phyloP scores from a whole-genome alignment of 192 early-diverging fungal genomes.

The Coemansia furcata region DNA sequence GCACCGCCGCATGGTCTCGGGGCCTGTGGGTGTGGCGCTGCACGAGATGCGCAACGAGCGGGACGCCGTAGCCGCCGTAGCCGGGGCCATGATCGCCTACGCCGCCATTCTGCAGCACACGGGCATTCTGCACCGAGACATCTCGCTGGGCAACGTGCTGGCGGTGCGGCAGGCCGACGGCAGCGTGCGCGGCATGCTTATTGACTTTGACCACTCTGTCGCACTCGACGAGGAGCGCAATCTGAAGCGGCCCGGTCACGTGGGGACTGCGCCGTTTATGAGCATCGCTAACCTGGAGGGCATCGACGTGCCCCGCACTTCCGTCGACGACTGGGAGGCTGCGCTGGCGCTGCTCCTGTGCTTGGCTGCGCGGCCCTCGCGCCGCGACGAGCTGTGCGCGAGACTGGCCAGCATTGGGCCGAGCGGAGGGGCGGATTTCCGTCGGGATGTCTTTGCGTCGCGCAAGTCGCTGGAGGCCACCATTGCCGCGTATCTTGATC shows the following conservation, averaged over 20 bases:
- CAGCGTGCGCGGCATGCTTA: slow-evolving; percentile 35
- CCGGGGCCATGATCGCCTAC: slow-evolving; percentile 45
- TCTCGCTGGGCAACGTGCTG: slow-evolving; percentile 49
- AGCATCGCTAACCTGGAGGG: slow-evolving; percentile 49
- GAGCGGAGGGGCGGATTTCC: slow-evolving; percentile 27
- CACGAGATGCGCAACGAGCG: slow-evolving; percentile 27
- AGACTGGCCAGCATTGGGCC: slow-evolving; percentile 17
- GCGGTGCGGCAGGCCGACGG: slow-evolving; percentile 18
- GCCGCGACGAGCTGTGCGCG: slow-evolving; percentile 27
- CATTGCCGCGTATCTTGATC: slow-evolving; percentile 25
- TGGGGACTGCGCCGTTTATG: slow-evolving; percentile 49
- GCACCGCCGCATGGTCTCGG: slow-evolving; percentile 46
- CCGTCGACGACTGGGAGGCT: slow-evolving; percentile 49
- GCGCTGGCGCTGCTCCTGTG: slow-evolving; percentile 41
- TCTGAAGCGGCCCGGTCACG: slow-evolving; percentile 19
- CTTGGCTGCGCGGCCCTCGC: slow-evolving; percentile 22
- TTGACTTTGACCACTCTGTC: slow-evolving; percentile 47
- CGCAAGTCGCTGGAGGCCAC: slow-evolving; percentile 18
- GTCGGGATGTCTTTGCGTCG: slow-evolving; percentile 33
- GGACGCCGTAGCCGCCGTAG: slow-evolving; percentile 36
- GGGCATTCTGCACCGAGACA: slow-evolving; percentile 40
- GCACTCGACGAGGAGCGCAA: slow-evolving; percentile 15
- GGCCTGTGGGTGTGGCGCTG: slow-evolving; percentile 33
- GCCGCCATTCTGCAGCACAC: slow-evolving; percentile 17
- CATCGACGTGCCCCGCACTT: slow-evolving; percentile 39